Evolutionary conservation across 768 basidiomycete genomes (phyloP), one percentile per base, ranked within the genome.

Genomic region (Hypsizygus marmoreus): DNA sequence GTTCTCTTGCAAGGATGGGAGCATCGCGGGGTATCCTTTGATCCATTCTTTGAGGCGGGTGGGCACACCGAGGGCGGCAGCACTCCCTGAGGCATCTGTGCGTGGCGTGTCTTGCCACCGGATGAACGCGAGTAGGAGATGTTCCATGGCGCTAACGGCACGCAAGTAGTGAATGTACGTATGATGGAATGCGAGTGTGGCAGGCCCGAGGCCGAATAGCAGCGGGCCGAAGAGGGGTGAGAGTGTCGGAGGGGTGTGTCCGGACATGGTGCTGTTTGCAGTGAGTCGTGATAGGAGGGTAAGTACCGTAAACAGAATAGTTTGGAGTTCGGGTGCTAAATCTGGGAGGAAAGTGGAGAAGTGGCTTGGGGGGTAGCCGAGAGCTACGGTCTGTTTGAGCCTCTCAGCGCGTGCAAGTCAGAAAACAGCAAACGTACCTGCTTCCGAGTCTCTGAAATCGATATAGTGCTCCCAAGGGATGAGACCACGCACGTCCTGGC

Each of bases 11-110:
- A 88, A 74, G 32, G 72, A 67, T 1, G 88, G 79, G 5, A 94
- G 69, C 77, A 84, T 89, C 10, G 80, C 64, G 0, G 91, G 91
- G 60, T 95, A 95, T 4, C n/a, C n/a, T n/a, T n/a, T n/a, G n/a
- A n/a, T 88, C 91, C 92, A 95, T 54, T 90, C 85, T 57, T 88
- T 87, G 50, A 97, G 82, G n/a, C 90, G 82, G 11, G 82, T 80
- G 2, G 95, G 95, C 7, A 93, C 80, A 2, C 84, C 82, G 4
- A 85, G 75, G 6, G 81, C 71, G 3, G 81, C 71, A 4, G 81
- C 76, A 45, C 78, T 80, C 4, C 72, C 75, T 24, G 75, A 71
- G 10, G 67, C 30, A 26, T 53, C 26, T 10, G 47, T n/a, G 47
- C 59, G 71, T 20, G 80, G 77, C 4, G 79, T 72, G 47, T 87